Base-by-base conservation (phyloP, 306 rosid genomes). In the Geum urbanum region DNA sequence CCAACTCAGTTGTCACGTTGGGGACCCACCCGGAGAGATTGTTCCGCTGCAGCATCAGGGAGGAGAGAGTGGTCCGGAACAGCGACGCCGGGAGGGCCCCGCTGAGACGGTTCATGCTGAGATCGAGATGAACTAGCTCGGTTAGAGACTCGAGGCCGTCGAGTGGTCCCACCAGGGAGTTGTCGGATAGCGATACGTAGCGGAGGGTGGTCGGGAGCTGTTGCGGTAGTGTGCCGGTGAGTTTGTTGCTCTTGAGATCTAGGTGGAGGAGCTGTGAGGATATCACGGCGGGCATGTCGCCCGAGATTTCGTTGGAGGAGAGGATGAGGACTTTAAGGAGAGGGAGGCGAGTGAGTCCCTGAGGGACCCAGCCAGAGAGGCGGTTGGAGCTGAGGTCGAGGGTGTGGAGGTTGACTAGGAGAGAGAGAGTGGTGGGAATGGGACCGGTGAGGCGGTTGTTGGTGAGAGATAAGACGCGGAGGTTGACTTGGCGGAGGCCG, bases 301-400 rank as follows among this genome's bases (percentile, higher is more conserved):
- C 84, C 54, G 86, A 49, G 14, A 90, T 35, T 3, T 83, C 74
- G 15, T 90, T 90, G 16, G 79, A 86, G 10, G 91, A 77, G 47
- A 90, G 75, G 18, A 90, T 81, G 57, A 90, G 86, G 69, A 90
- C 77, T 35, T 75, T 86, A 40, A 90, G 83, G 0, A 53, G 55
- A 0, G 88, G 87, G 14, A 90, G 76, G 49, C 53, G 50, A 3
- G 82, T 78, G 39, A 90, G 83, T 4, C 67, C 18, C 49, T 84
- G 82, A 0, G 91, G 95, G 73, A 90, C 61, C 0, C 81, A 52
- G 32, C 96, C 95, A 49, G 84, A 27, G 84, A 87, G 86, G 49
- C 63, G 82, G 79, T 90, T 90, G 53, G 78, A 73, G 65, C 95
- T 90, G 46, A 90, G 91, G 69, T 90, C 96, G 66, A 90, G 90